Evolutionary conservation across 2,329 filamentous ascomycete genomes (phyloP), one percentile per base, ranked within the genome.

Genomic region (Pyrenophora tritici-repentis): DNA sequence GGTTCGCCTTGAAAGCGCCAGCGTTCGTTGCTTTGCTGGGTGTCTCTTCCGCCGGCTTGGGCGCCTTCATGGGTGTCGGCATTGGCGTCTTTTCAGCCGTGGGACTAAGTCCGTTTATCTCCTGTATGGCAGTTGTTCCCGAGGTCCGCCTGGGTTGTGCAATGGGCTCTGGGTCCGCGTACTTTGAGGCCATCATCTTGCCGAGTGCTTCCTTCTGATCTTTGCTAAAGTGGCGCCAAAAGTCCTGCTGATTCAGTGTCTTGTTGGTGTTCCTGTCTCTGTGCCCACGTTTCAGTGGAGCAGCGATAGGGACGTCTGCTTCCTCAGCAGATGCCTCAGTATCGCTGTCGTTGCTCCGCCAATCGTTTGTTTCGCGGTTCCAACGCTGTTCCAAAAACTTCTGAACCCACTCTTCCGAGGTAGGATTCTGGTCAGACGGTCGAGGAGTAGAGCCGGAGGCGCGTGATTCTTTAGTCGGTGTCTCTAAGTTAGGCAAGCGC

Each of bases 321-420:
- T 56, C 50, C 47, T 61, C 50, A 47, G 58, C 45, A 2, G 62
- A 63, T 33, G 53, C 67, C 37, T 68, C 88, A 71, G 87, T 91
- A 65, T 83, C 84, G 68, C 84, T 83, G 18, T 83, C 83, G 26
- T 58, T 90, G 71, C 90, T 95, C 61, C 91, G 81, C 91, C 91
- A 96, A 73, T 91, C 87, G 55, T 84, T 85, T 59, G 85, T 84
- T 70, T 94, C 89, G 26, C 82, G 83, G 61, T 85, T 82, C 59
- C 81, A 81, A 60, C 87, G 84, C 58, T 83, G 83, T n/a, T 86
- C 83, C n/a, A 90, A 86, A 67, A 92, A 90, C 55, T 90, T 88
- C 54, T 89, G 87, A 60, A 94, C 91, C 90, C 90, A 93, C 77
- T 91, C 88, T 72, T 92, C 88, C 46, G 92, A 82, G 79, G 68